Conservation (phyloP, 768 basidiomycete species). For the Clitopilus passeckerianus region DNA sequence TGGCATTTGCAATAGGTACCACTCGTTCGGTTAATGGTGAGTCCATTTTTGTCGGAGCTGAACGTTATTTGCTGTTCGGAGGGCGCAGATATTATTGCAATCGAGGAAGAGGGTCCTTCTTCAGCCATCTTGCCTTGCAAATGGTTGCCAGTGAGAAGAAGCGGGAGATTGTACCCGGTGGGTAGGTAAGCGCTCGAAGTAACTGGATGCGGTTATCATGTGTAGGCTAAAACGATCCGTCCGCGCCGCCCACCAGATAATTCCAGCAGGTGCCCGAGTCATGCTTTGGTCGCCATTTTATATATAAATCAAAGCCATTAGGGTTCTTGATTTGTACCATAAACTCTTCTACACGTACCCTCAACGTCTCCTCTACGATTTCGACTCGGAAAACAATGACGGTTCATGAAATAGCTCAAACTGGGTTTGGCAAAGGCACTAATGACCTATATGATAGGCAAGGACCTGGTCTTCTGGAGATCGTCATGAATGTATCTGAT, state of each 20-base stretch:
- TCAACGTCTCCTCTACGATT: not conserved
- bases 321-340: not conserved
- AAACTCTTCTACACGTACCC: not conserved
- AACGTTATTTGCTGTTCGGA: slow-evolving; percentile 9
- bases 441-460: slow-evolving; percentile 80
- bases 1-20: slow-evolving; percentile 8
- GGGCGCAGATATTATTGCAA: slow-evolving; percentile 9
- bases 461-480: not conserved
- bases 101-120: slow-evolving; percentile 3
- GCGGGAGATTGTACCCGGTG: too few species aligned
- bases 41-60: slow-evolving; percentile 6
- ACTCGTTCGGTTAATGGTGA: slow-evolving; percentile 9
- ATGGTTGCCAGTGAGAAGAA: too few species aligned
- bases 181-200: too few species aligned
- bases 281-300: not conserved
- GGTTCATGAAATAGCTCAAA: slow-evolving; percentile 64
- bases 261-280: not conserved
- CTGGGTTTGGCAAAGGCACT: slow-evolving; percentile 75
- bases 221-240: too few species aligned
- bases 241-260: too few species aligned
- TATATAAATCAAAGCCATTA: not conserved
- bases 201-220: too few species aligned
- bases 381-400: slow-evolving; percentile 16
- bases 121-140: not conserved
- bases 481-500: slow-evolving; percentile 1